Evolutionary conservation across 441 rosid species (phyloP).

Genomic region (Populus hybrid): DNA sequence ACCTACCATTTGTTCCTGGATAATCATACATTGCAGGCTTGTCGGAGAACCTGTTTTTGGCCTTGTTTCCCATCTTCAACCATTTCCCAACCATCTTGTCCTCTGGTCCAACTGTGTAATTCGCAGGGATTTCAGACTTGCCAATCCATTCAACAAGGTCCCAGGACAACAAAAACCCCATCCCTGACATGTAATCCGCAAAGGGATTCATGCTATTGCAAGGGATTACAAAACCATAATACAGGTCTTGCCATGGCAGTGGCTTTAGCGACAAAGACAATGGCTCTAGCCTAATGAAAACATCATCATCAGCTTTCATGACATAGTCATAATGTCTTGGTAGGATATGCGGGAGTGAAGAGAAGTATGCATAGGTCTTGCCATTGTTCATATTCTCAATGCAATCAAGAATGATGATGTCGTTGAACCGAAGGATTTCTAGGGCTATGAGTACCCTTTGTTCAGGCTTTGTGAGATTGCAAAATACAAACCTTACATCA

Average conservation of each 20-base stretch:
- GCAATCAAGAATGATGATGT: slow-evolving; percentile 43
- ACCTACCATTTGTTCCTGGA: slow-evolving; percentile 38
- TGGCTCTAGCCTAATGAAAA: slow-evolving; percentile 24
- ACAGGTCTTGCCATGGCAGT: slow-evolving; percentile 31
- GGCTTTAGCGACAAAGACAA: slow-evolving; percentile 26
- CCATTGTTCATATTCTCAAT: slow-evolving; percentile 45
- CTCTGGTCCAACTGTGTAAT: slow-evolving; percentile 31
- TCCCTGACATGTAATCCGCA: slow-evolving; percentile 47
- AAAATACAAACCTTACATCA: slow-evolving; percentile 36
- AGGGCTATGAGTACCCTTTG: slow-evolving; percentile 27
- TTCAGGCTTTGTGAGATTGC: slow-evolving; percentile 31
- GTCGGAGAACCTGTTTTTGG: slow-evolving; percentile 26
- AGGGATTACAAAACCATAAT: slow-evolving; percentile 42
- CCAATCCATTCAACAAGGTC: slow-evolving; percentile 45
- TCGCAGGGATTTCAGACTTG: slow-evolving; percentile 22
- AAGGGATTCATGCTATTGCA: slow-evolving; percentile 35
- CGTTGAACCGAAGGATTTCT: slow-evolving; percentile 32
- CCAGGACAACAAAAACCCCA: slow-evolving; percentile 46
- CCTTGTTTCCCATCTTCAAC: slow-evolving; percentile 39
- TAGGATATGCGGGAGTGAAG: slow-evolving; percentile 32
- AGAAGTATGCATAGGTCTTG: slow-evolving; percentile 43
- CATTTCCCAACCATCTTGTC: slow-evolving; percentile 46
- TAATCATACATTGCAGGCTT: slow-evolving; percentile 48
- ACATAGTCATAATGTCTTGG: slow-evolving; percentile 26
- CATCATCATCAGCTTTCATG: slow-evolving; percentile 45